Conservation (phyloP, 257 asterid genomes). For the Asclepias syriaca region DNA sequence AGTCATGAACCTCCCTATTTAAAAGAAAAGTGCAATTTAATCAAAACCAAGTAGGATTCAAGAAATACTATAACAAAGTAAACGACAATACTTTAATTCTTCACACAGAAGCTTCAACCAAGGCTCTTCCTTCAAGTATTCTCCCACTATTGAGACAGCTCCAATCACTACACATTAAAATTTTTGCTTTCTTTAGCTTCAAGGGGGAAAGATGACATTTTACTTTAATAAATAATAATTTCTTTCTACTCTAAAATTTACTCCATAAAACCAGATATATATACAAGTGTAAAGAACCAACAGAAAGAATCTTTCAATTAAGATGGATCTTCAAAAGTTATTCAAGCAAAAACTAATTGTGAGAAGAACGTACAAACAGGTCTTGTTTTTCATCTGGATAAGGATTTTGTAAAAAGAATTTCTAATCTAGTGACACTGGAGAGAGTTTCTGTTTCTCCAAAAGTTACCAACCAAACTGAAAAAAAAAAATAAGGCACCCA, state of each 20-base stretch:
- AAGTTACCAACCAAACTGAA: background rate
- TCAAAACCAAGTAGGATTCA: background rate
- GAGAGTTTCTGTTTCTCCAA: background rate
- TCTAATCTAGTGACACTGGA: background rate
- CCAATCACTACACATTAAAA: constrained; percentile 52
- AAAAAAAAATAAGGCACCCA: background rate
- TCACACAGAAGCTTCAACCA: constrained; percentile 75
- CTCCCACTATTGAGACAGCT: constrained; percentile 72
- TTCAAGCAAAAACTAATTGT: background rate
- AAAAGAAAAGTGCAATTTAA: background rate
- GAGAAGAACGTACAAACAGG: background rate
- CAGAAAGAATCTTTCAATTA: background rate
- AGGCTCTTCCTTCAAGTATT: constrained; percentile 83
- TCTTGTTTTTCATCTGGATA: background rate
- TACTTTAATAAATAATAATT: background rate
- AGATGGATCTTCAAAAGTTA: background rate
- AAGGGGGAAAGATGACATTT: background rate
- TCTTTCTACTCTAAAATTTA: background rate
- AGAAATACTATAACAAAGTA: constrained; percentile 5
- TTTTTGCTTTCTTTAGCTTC: constrained; percentile 1
- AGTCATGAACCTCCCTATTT: background rate
- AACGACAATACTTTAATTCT: constrained; percentile 54
- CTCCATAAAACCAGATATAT: background rate
- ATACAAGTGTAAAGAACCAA: no score
- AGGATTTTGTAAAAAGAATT: background rate